phyloP scores from a whole-genome alignment of 2,329 filamentous ascomycete species.

The Colletotrichum sublineola region DNA sequence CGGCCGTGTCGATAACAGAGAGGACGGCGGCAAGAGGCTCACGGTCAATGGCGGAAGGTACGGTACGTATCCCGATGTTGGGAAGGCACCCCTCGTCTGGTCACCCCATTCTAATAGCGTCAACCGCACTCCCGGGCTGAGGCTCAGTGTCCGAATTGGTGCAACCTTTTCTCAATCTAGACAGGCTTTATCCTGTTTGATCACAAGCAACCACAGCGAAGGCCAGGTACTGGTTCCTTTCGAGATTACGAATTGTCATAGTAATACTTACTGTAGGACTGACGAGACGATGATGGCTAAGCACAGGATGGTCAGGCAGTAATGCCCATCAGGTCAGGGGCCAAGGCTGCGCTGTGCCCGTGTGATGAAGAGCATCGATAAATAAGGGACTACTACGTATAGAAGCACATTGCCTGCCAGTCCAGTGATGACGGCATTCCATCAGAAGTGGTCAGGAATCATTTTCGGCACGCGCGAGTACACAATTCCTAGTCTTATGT shows the following conservation, averaged over 20 bases:
- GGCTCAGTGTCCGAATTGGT: background rate
- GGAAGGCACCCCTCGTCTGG: background rate
- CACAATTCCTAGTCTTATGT: background rate
- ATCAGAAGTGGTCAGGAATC: conserved; percentile 9
- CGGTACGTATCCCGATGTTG: background rate
- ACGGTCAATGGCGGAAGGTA: background rate
- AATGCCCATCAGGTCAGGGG: conserved; percentile 11
- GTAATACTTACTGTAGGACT: background rate
- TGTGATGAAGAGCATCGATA: conserved; percentile 18
- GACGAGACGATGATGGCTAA: background rate
- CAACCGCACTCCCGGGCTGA: background rate
- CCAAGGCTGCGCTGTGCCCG: conserved; percentile 17
- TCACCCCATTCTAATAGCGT: background rate
- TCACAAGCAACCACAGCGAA: background rate
- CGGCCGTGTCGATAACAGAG: background rate
- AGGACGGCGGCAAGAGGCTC: background rate
- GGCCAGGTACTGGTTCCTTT: background rate
- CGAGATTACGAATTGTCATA: background rate
- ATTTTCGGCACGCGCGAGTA: conserved; percentile 27
- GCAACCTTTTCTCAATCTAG: background rate
- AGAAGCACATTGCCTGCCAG: conserved; percentile 13
- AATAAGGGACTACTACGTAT: conserved; percentile 2
- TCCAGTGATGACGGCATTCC: conserved; percentile 13
- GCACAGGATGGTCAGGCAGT: background rate
- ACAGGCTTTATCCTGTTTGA: background rate